These are phyloP conservation scores for Phytopythium aichiense DNA, from an alignment of 352 stramenopile species.

Conservation along the genomic window DNA sequence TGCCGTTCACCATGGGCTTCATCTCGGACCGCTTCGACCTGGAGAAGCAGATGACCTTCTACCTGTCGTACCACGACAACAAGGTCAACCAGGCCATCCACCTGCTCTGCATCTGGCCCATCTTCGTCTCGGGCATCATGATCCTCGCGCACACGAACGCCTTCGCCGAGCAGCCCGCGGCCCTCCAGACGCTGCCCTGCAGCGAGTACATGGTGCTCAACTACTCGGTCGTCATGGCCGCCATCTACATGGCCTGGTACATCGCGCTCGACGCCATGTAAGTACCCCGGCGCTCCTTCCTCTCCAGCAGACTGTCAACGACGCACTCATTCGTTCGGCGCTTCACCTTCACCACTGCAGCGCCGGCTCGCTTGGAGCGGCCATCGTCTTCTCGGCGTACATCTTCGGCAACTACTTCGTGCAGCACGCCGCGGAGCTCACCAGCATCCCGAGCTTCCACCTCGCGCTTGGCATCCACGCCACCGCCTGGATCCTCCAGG, in stretches of 20 bases:
- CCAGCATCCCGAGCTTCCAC: slow-evolving; percentile 42
- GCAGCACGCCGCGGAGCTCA: slow-evolving; percentile 22
- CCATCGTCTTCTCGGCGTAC: slow-evolving; percentile 46
- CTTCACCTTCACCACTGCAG: not conserved
- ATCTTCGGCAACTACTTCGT: slow-evolving; percentile 59
- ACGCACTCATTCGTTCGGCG: not conserved
- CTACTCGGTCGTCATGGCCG: slow-evolving; percentile 38
- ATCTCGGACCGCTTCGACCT: slow-evolving; percentile 67
- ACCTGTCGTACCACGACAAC: slow-evolving; percentile 84
- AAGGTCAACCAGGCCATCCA: slow-evolving; percentile 79
- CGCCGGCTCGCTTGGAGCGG: slow-evolving; percentile 49
- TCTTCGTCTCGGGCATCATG: slow-evolving; percentile 72
- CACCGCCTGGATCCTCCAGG: slow-evolving; percentile 59
- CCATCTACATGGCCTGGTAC: slow-evolving; percentile 81
- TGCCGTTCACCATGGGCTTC: slow-evolving; percentile 16
- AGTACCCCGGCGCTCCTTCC: slow-evolving; percentile 1
- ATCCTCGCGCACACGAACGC: slow-evolving; percentile 44
- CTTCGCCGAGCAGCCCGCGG: slow-evolving; percentile 20
- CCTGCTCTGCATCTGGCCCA: slow-evolving; percentile 82
- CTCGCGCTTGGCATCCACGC: slow-evolving; percentile 56
- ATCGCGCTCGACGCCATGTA: slow-evolving; percentile 56
- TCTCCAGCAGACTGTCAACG: not conserved
- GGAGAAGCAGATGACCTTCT: slow-evolving; percentile 83
- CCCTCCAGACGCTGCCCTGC: slow-evolving; percentile 23
- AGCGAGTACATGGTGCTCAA: slow-evolving; percentile 64